Evolutionary conservation across 192 early-diverging fungal species (phyloP), one percentile per base, ranked within the genome.

Genomic region (Coemansia sp.): DNA sequence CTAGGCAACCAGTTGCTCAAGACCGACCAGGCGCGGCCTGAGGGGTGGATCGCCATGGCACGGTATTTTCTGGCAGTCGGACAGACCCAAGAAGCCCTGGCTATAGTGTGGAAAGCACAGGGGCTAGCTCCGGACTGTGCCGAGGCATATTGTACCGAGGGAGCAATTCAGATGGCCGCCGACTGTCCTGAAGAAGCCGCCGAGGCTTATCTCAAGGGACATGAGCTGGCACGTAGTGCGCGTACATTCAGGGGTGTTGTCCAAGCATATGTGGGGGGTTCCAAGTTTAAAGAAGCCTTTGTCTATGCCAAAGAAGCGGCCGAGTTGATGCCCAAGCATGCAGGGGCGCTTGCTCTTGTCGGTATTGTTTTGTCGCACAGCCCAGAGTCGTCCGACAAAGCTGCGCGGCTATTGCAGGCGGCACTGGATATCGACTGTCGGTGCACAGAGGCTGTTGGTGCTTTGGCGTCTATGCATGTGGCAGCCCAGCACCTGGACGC

Each of bases 11-110:
- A 74, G 45, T 59, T 84, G 54, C 67, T 84, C 18, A 62, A 67
- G 34, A 51, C 63, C 2, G 81, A 84, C 57, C 67, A 78, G 61
- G 22, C 59, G 35, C 57, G 73, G 0, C 64, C 84, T 7, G 79
- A 80, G 43, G 79, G 75, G 0, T 85, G 84, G 84, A 63, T 78
- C 6, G 72, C 74, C 56, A 81, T 81, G 76, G 84, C 84, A 32
- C 72, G 75, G 33, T 81, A 74, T 38, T 72, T 81, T 53, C 37
- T 65, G 51, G 18, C 65, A 45, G 39, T 45, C 0, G 75, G 72
- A 1, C 72, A 81, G 20, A 67, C 68, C 43, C 69, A 81, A 53
- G 79, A 81, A 45, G 75, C 79, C 2, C 68, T 85, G 71, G 73
- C 79, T 0, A 68, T 85, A 3, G 73, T 69, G 37, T 76, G 74